Percentiles rank a stretch among this genome's conserved stretches.
phyloP scores from a whole-genome alignment of 2,329 filamentous ascomycete species.

The Diplodia corticola region DNA sequence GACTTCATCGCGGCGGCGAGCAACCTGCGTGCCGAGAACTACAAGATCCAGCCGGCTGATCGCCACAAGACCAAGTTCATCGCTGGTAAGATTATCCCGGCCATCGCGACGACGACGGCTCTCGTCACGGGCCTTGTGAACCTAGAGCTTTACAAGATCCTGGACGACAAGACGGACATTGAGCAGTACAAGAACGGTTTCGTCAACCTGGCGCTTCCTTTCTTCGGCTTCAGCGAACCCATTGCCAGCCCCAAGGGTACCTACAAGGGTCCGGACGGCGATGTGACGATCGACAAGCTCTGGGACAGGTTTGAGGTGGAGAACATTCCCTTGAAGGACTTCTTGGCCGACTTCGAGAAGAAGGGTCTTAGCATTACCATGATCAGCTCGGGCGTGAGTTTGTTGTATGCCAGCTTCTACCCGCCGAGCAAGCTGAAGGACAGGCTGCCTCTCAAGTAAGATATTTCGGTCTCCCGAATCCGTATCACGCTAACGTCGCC shows the following conservation, averaged over 20 bases:
- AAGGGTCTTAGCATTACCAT: conserved; percentile 83
- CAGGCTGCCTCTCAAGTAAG: conserved; percentile 69
- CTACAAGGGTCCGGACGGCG: conserved; percentile 75
- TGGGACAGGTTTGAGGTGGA: conserved; percentile 96
- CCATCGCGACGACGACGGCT: conserved; percentile 95
- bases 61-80: conserved; percentile 99
- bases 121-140: conserved; percentile 92
- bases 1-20: conserved; percentile 98
- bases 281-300: conserved; percentile 87
- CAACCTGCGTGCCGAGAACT: conserved; percentile 95
- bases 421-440: conserved; percentile 80
- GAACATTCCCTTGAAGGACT: conserved; percentile 80
- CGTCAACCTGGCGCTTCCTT: conserved; percentile 91
- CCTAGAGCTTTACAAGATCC: conserved; percentile 91
- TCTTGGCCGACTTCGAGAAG: conserved; percentile 77
- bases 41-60: conserved; percentile 91
- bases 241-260: conserved; percentile 91
- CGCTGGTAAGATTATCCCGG: conserved; percentile 98
- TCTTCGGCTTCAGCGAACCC: conserved; percentile 98
- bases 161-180: conserved; percentile 93
- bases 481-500: background rate
- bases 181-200: conserved; percentile 99
- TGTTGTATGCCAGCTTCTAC: conserved; percentile 94
- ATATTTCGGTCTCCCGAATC: conserved; percentile 27
- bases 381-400: conserved; percentile 95